Evolutionary conservation across 805 yeast species (phyloP).

Genomic region (Candida dajiaensis): DNA sequence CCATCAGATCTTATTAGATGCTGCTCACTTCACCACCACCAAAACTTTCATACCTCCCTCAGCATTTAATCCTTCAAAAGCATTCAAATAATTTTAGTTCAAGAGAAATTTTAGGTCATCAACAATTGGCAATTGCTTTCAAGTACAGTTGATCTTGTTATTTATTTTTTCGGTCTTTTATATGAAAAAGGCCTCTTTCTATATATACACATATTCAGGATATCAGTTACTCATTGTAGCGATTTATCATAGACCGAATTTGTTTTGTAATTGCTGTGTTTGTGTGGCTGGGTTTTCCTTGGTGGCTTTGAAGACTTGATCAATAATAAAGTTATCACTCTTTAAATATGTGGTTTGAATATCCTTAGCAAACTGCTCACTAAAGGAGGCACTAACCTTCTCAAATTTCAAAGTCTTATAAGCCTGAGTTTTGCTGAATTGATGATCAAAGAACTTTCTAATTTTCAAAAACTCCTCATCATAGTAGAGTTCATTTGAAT

Average conservation of each 20-base stretch:
- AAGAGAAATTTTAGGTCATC: neutral
- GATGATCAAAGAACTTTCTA: constrained; percentile 13
- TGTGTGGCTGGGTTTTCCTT: constrained; percentile 13
- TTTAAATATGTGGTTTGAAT: constrained; percentile 6
- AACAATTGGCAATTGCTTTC: neutral
- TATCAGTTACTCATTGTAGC: neutral
- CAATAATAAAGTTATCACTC: constrained; percentile 3
- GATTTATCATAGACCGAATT: constrained; percentile 2
- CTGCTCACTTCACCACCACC: neutral
- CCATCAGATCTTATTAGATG: constrained; percentile 81
- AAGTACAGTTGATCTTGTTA: neutral
- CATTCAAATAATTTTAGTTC: neutral
- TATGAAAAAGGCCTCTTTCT: neutral
- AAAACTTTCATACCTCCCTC: neutral
- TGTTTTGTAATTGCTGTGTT: constrained; percentile 6
- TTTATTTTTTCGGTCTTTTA: neutral
- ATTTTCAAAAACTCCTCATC: constrained; percentile 19
- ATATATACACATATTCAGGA: neutral
- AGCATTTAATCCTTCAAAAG: neutral
- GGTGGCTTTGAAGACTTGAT: constrained; percentile 10
- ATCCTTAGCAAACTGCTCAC: constrained; percentile 16
- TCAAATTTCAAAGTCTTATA: constrained; percentile 11
- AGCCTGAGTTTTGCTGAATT: constrained; percentile 8
- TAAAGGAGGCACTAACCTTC: constrained; percentile 4
- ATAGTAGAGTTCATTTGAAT: constrained; percentile 6